Conservation (phyloP, 331 rosid species). For the Stylosanthes scabra region DNA sequence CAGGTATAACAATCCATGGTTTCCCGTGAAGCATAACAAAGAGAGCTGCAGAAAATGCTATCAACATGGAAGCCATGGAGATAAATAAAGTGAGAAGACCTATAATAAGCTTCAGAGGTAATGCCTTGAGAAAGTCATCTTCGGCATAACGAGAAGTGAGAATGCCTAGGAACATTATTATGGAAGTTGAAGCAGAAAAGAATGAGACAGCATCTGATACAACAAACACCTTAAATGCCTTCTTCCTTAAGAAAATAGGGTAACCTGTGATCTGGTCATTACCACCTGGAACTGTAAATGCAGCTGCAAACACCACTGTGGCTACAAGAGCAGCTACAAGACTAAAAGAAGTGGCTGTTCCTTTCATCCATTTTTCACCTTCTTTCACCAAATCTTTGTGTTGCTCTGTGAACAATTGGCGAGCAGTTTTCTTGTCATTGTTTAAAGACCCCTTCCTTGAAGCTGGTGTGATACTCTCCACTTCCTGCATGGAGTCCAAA, state of each 20-base stretch:
- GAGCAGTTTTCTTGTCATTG: not conserved
- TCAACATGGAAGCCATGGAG: constrained; percentile 2
- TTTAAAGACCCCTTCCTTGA: not conserved
- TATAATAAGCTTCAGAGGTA: not conserved
- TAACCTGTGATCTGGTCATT: not conserved
- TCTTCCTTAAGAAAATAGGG: constrained; percentile 5
- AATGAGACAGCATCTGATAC: constrained; percentile 11
- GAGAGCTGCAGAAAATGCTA: constrained; percentile 22
- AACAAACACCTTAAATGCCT: not conserved
- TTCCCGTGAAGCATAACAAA: not conserved
- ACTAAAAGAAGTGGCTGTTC: constrained; percentile 33
- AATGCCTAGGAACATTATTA: constrained; percentile 36
- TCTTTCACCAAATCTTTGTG: constrained; percentile 1
- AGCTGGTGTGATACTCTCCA: not conserved
- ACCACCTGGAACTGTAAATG: constrained; percentile 43
- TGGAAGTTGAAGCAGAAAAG: constrained; percentile 29
- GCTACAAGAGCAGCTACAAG: constrained; percentile 39
- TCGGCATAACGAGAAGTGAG: constrained; percentile 18
- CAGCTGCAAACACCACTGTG: constrained; percentile 32
- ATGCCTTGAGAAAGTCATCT: constrained; percentile 20
- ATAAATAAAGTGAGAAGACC: constrained; percentile 7
- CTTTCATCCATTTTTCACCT: constrained; percentile 44
- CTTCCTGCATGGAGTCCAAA: constrained; percentile 8
- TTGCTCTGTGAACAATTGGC: constrained; percentile 32
- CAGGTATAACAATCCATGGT: not conserved